Percentiles rank a stretch among this genome's conserved stretches.
phyloP scores from a whole-genome alignment of 257 asterid genomes.

The Gentiana dahurica region DNA sequence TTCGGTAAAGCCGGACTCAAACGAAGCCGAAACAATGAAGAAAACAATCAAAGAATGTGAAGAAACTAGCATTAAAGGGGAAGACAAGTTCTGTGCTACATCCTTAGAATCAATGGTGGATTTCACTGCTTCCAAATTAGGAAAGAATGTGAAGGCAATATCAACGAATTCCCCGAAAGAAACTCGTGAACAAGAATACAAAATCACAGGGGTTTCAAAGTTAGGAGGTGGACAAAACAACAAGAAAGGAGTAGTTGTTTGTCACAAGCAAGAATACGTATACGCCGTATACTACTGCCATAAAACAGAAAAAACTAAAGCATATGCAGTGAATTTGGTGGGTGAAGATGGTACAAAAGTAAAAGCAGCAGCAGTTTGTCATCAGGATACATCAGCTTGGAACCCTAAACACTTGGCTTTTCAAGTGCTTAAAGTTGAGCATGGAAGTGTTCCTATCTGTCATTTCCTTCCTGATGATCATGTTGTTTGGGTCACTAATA shows the following conservation, averaged over 20 bases:
- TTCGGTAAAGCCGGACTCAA: slow-evolving; percentile 34
- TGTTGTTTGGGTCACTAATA: slow-evolving; percentile 61
- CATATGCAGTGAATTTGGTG: slow-evolving; percentile 40
- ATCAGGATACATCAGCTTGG: slow-evolving; percentile 69
- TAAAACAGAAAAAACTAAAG: slow-evolving; percentile 33
- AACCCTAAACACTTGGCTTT: slow-evolving; percentile 91
- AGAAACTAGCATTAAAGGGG: slow-evolving; percentile 34
- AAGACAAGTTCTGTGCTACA: slow-evolving; percentile 67
- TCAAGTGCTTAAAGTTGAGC: slow-evolving; percentile 78
- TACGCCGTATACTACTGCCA: slow-evolving; percentile 88
- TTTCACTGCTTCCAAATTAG: slow-evolving; percentile 51
- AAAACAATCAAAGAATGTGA: slow-evolving; percentile 61
- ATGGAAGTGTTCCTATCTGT: slow-evolving; percentile 76
- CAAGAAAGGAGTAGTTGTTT: slow-evolving; percentile 26
- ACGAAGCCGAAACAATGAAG: slow-evolving; percentile 41
- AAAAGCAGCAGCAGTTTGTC: slow-evolving; percentile 70
- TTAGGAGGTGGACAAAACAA: slow-evolving; percentile 15
- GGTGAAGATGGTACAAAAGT: slow-evolving; percentile 59
- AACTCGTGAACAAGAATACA: slow-evolving; percentile 23
- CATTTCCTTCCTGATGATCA: slow-evolving; percentile 94
- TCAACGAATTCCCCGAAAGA: slow-evolving; percentile 31
- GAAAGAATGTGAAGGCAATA: slow-evolving; percentile 38
- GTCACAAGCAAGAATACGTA: slow-evolving; percentile 56
- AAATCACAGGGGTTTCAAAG: slow-evolving; percentile 24
- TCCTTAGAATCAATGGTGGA: slow-evolving; percentile 83